These are phyloP conservation scores for Agapanthus africanus DNA, from an alignment of 106 monocot species.

Conservation along the genomic window DNA sequence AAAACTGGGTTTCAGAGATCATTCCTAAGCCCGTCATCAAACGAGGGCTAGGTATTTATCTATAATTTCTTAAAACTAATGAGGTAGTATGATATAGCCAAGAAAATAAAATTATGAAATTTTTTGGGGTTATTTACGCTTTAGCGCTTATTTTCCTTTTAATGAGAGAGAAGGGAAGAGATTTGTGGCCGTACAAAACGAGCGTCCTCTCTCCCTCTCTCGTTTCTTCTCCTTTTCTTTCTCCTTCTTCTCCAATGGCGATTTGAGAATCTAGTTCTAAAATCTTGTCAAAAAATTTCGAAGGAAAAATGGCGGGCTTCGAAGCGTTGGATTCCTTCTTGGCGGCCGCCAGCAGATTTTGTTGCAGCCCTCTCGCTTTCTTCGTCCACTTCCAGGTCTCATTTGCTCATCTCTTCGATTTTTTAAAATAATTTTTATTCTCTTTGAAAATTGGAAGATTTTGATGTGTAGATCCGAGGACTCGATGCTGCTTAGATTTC, in stretches of 20 bases:
- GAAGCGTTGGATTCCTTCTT: slow-evolving; percentile 48
- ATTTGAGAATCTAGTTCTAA: slow-evolving; percentile 1
- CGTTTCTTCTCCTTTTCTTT: neutral
- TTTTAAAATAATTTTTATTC: no score
- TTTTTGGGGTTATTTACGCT: no score
- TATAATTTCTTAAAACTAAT: no score
- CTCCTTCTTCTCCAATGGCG: neutral
- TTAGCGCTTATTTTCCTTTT: neutral
- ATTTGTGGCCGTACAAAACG: neutral
- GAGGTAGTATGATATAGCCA: neutral
- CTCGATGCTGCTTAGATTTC: slow-evolving; percentile 7
- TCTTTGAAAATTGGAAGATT: neutral
- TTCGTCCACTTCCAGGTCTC: slow-evolving; percentile 99
- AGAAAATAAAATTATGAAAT: neutral
- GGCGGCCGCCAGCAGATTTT: slow-evolving; percentile 51
- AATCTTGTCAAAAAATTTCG: neutral
- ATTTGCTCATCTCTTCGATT: neutral
- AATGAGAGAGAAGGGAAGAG: neutral
- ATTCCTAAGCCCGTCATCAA: no score
- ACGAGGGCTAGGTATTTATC: no score
- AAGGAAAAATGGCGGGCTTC: slow-evolving; percentile 32
- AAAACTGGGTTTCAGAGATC: no score
- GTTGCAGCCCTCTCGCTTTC: slow-evolving; percentile 60
- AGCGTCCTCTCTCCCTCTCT: neutral
- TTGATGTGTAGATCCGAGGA: slow-evolving; percentile 3